Base-by-base conservation (phyloP, 352 stramenopile species). In the Sclerospora graminicola region DNA sequence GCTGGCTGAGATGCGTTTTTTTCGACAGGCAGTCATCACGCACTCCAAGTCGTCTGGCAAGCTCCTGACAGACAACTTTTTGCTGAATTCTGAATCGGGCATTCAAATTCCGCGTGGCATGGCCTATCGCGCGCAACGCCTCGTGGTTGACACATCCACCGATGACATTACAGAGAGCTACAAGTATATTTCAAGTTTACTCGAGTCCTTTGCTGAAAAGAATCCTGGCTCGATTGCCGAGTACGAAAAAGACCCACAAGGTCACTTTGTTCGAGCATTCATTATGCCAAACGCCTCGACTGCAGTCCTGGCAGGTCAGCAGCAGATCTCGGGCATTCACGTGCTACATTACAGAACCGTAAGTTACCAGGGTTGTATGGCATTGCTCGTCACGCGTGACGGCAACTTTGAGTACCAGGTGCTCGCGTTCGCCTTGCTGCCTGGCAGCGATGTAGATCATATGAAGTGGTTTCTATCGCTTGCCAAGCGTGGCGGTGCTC, bases 161-260 rank as follows among this genome's bases (percentile, higher is more conserved):
- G 75, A 88, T 29, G 75, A 90, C 35, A 52, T 90, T 16, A 73
- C 71, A 0, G 75, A 88, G 41, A 87, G 74, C 54, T 90, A 90
- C 62, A 86, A 86, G 52, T 80, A 86, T 38, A 79, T 90, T 16
- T 73, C 78, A 15, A 84, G 69, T 24, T 41, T 90, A 16, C 53
- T 88, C 7, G 66, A 84, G 27, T 80, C 73, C 5, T 88, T 85
- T 48, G 59, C 52, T 7, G 76, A 69, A 37, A 84, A 84, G 50
- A 90, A 90, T 43, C 66, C 75, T 8, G 69, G 64, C 1, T 86
- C 78, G 0, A 72, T 55, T 6, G 63, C 77, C 5, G 59, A 54
- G 13, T 82, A 86, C 41, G 68, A 82, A 31, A 83, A 82, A 41
- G 66, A 83, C 24, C 39, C 66, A 14, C 57, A 71, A 14, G 60